A percentile compares a stretch with the other conserved stretches of the same genome.
Evolutionary conservation across 331 rosid genomes (phyloP).

Genomic region (Ulmus americana): DNA sequence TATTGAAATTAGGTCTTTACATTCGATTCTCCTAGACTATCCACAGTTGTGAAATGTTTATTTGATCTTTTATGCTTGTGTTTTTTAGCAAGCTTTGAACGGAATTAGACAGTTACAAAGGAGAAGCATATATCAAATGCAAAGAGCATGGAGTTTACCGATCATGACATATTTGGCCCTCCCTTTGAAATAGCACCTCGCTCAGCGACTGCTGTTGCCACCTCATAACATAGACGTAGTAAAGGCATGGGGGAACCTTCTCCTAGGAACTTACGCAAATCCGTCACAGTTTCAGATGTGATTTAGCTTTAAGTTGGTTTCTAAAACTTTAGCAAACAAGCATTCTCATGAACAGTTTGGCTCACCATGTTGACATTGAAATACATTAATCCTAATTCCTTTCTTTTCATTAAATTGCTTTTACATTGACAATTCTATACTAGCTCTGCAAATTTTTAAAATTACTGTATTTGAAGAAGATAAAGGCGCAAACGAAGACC

Average conservation of each 20-base stretch:
- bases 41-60: constrained; percentile 6
- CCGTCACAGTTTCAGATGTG: constrained; percentile 73
- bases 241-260: constrained; percentile 58
- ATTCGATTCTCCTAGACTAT: neutral
- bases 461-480: too few species aligned
- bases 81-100: constrained; percentile 55
- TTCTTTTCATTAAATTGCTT: too few species aligned
- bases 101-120: constrained; percentile 73
- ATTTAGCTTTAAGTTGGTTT: constrained; percentile 35
- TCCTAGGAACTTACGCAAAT: constrained; percentile 62
- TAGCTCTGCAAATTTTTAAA: too few species aligned
- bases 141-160: constrained; percentile 82
- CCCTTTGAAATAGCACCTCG: constrained; percentile 56
- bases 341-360: neutral
- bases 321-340: neutral
- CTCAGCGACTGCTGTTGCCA: constrained; percentile 39
- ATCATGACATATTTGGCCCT: too few species aligned
- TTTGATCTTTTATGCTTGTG: constrained; percentile 8
- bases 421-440: too few species aligned
- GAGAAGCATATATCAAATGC: constrained; percentile 59
- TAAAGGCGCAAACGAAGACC: too few species aligned
- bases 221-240: constrained; percentile 36
- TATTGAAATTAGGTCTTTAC: constrained; percentile 24
- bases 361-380: neutral
- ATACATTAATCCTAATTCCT: too few species aligned